These are phyloP conservation scores for Stephania cephalantha DNA, from an alignment of 164 flowering plant species.

Conservation along the genomic window DNA sequence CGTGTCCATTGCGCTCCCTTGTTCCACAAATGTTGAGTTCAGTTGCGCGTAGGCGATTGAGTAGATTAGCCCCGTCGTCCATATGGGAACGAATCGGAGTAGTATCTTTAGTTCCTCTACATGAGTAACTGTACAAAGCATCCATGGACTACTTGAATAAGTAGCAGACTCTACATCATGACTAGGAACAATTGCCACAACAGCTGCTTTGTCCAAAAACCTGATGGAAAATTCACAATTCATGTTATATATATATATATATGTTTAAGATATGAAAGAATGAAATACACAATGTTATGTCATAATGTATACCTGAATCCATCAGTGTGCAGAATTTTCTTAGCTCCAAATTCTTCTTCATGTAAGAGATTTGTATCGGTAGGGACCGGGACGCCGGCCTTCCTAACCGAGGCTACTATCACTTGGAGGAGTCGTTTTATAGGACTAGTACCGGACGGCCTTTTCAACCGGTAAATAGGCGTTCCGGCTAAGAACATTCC, in stretches of 20 bases:
- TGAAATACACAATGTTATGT: background rate
- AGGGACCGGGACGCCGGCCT: background rate
- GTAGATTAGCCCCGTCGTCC: slow-evolving; percentile 15
- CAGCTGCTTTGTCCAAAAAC: slow-evolving; percentile 25
- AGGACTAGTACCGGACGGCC: slow-evolving; percentile 27
- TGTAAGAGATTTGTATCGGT: slow-evolving; percentile 6
- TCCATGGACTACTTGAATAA: slow-evolving; percentile 13
- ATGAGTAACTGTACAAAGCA: slow-evolving; percentile 25
- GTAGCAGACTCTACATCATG: slow-evolving; percentile 9
- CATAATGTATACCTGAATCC: background rate
- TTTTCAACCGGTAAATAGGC: slow-evolving; percentile 18
- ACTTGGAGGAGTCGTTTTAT: slow-evolving; percentile 22
- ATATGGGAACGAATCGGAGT: slow-evolving; percentile 15
- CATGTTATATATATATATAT: background rate
- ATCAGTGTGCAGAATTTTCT: background rate
- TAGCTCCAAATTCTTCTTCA: slow-evolving; percentile 3
- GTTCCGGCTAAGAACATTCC: slow-evolving; percentile 22
- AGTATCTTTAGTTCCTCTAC: slow-evolving; percentile 23
- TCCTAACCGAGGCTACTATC: slow-evolving; percentile 15
- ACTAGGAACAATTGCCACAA: slow-evolving; percentile 4
- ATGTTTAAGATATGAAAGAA: background rate
- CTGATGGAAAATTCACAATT: too few relatives aligned
- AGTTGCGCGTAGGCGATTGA: slow-evolving; percentile 12
- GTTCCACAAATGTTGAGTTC: slow-evolving; percentile 14
- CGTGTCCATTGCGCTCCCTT: slow-evolving; percentile 20